These are phyloP conservation scores for Heliamphora pulchella DNA, from an alignment of 179 eudicot genomes.

Conservation along the genomic window DNA sequence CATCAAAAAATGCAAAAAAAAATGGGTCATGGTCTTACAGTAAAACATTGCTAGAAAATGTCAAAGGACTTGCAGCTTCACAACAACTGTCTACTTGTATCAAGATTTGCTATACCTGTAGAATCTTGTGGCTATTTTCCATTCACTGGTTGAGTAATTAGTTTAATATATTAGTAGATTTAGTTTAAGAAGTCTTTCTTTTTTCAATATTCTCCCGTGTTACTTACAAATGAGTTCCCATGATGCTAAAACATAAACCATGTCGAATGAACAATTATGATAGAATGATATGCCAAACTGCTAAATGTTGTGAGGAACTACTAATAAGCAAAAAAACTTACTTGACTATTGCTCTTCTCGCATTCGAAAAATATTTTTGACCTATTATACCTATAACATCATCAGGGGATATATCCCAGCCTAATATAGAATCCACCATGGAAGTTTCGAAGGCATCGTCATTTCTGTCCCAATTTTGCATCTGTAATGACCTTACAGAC, in stretches of 20 bases:
- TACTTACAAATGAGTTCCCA: background rate
- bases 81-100: background rate
- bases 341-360: conserved; percentile 79
- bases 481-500: conserved; percentile 24
- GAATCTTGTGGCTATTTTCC: background rate
- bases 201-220: background rate
- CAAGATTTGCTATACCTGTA: background rate
- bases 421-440: conserved; percentile 58
- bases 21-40: no score
- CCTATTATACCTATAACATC: conserved; percentile 39
- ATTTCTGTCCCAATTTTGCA: conserved; percentile 35
- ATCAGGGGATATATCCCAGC: conserved; percentile 38
- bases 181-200: background rate
- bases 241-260: background rate
- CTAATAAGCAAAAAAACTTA: conserved; percentile 33
- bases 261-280: background rate
- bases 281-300: conserved; percentile 3
- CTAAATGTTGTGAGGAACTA: background rate
- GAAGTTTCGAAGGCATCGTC: conserved; percentile 71
- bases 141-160: background rate
- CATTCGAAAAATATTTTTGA: conserved; percentile 82
- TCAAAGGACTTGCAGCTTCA: background rate
- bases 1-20: no score
- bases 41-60: background rate
- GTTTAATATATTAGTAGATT: background rate